Conservation (phyloP, 768 basidiomycete genomes). For the Panus rudis region DNA sequence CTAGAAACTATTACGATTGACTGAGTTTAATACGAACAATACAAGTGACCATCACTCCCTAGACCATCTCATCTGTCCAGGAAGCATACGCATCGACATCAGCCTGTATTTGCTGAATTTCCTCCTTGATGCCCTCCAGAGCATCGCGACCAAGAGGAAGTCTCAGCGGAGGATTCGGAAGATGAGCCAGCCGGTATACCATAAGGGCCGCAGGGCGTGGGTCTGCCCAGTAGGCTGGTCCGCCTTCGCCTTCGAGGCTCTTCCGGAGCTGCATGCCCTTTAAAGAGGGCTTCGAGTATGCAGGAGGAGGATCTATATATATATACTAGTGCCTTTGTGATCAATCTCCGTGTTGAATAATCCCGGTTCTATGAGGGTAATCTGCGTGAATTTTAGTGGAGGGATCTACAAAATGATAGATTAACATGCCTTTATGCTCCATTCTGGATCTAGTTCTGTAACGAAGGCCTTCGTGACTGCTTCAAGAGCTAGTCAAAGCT, state of each 20-base stretch:
- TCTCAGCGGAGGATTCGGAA: background rate
- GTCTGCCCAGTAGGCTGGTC: too few relatives aligned
- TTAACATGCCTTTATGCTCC: conserved; percentile 29
- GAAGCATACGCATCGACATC: conserved; percentile 4
- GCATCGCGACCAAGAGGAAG: background rate
- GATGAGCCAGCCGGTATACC: background rate
- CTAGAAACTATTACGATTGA: too few relatives aligned
- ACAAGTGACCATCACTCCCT: too few relatives aligned
- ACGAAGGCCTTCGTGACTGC: conserved; percentile 21
- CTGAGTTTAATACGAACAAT: too few relatives aligned
- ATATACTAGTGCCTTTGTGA: background rate
- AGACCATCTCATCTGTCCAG: conserved; percentile 7
- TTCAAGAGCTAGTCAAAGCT: conserved; percentile 29
- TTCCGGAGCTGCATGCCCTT: background rate
- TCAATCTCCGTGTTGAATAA: conserved; percentile 6
- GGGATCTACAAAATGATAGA: background rate
- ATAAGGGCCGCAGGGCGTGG: conserved; percentile 12
- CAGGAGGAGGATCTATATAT: conserved; percentile 1
- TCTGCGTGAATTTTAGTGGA: conserved; percentile 4
- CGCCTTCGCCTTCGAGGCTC: too few relatives aligned
- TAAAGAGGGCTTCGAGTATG: conserved; percentile 2
- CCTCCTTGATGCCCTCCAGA: background rate
- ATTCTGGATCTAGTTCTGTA: conserved; percentile 27
- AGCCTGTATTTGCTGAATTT: conserved; percentile 1
- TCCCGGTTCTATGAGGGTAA: conserved; percentile 16